A percentile compares a stretch with the other conserved stretches of the same genome.
Conservation (phyloP, 129 eudicot species). For the Calendula officinalis region DNA sequence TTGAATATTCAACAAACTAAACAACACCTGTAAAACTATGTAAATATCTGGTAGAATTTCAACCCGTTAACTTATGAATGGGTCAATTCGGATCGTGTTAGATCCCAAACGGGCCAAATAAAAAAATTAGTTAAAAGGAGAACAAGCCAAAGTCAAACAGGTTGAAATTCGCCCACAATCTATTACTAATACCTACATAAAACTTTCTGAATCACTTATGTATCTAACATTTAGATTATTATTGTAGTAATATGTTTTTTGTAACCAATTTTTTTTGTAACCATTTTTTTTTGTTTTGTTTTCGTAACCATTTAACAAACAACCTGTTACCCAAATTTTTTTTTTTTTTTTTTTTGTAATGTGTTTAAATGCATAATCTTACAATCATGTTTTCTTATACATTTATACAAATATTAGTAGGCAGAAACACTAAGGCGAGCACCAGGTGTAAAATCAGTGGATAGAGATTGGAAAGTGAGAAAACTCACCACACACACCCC, state of each 20-base stretch:
- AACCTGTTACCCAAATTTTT: too few relatives aligned
- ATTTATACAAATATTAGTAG: conserved; percentile 58
- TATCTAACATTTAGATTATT: too few relatives aligned
- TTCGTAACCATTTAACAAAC: too few relatives aligned
- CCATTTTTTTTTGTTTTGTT: too few relatives aligned
- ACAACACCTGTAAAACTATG: neutral
- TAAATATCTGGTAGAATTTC: too few relatives aligned
- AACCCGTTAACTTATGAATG: neutral
- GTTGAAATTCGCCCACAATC: neutral
- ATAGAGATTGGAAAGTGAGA: conserved; percentile 88
- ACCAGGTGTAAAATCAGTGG: conserved; percentile 88
- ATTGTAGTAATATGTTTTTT: neutral
- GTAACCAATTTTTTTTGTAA: too few relatives aligned
- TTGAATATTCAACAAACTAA: neutral
- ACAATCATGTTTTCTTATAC: conserved; percentile 36
- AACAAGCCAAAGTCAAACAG: neutral
- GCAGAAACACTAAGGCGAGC: conserved; percentile 85
- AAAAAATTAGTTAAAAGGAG: neutral
- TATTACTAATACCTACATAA: too few relatives aligned
- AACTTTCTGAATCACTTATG: too few relatives aligned
- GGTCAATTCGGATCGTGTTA: neutral
- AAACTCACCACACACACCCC: conserved; percentile 97
- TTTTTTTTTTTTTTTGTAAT: too few relatives aligned
- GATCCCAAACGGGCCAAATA: neutral
- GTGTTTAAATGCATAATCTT: conserved; percentile 3